Conservation (phyloP, 306 rosid genomes). For the Citrullus mucosospermus region DNA sequence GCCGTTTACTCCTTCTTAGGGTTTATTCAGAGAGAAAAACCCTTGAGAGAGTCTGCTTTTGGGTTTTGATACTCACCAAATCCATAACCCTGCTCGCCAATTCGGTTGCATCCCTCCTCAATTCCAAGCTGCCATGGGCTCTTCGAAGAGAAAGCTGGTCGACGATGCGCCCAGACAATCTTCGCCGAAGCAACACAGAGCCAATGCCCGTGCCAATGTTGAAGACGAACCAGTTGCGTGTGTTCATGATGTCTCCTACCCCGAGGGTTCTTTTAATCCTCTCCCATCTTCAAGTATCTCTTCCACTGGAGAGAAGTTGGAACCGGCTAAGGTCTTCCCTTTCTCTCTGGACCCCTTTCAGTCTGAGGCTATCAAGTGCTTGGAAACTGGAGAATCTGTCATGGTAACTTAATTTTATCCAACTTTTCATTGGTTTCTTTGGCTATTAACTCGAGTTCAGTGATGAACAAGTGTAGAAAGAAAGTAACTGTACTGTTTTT, state of each 20-base stretch:
- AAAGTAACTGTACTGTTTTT: neutral
- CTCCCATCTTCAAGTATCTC: neutral
- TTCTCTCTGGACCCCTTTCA: conserved; percentile 87
- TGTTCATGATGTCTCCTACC: conserved; percentile 68
- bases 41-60: neutral
- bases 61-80: neutral
- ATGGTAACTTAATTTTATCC: conserved; percentile 29
- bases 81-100: neutral
- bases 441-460: neutral
- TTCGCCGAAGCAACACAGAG: conserved; percentile 10
- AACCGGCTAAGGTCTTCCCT: conserved; percentile 68
- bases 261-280: conserved; percentile 38
- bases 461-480: neutral
- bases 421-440: neutral
- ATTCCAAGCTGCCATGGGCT: conserved; percentile 16
- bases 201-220: neutral
- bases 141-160: conserved; percentile 39
- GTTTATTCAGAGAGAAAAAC: neutral
- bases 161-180: conserved; percentile 7
- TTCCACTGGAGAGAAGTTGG: conserved; percentile 6
- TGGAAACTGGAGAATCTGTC: conserved; percentile 66
- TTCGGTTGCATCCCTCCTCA: neutral
- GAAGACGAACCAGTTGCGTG: conserved; percentile 23
- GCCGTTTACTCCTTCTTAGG: neutral
- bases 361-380: conserved; percentile 61